These are phyloP conservation scores for Colletotrichum spaethianum DNA, from an alignment of 2,329 filamentous ascomycete species.

Conservation along the genomic window DNA sequence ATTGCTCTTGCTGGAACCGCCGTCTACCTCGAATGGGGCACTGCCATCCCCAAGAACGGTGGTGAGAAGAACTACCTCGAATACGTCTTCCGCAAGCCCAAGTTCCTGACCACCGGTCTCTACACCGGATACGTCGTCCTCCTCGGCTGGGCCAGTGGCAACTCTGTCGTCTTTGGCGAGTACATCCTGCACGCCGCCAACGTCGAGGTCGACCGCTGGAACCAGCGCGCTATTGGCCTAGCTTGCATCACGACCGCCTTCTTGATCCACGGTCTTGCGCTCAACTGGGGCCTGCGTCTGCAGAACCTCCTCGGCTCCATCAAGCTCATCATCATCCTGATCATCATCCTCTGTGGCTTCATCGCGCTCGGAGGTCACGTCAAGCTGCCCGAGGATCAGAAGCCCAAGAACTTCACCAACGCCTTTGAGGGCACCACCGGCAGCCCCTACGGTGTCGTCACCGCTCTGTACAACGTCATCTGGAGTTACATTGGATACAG, in stretches of 20 bases:
- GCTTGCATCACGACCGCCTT: conserved; percentile 77
- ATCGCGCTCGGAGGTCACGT: conserved; percentile 73
- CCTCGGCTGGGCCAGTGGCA: conserved; percentile 76
- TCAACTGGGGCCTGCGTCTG: conserved; percentile 77
- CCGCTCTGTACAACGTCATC: conserved; percentile 79
- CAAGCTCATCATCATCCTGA: conserved; percentile 76
- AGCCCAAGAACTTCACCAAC: conserved; percentile 74
- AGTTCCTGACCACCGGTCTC: conserved; percentile 72
- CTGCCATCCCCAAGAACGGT: conserved; percentile 74
- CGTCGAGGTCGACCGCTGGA: conserved; percentile 75
- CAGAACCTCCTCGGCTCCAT: conserved; percentile 76
- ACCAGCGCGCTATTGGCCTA: conserved; percentile 76
- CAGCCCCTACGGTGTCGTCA: conserved; percentile 77
- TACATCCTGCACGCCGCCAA: conserved; percentile 78
- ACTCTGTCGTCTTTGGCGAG: conserved; percentile 79
- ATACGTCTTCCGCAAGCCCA: conserved; percentile 72
- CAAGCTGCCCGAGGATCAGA: conserved; percentile 63
- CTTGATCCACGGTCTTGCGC: conserved; percentile 73
- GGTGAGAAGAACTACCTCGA: conserved; percentile 79
- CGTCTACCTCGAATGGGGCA: conserved; percentile 78
- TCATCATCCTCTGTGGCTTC: conserved; percentile 76
- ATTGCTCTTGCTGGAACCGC: conserved; percentile 74
- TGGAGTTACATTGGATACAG: conserved; percentile 79
- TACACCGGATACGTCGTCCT: conserved; percentile 75
- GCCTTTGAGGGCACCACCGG: conserved; percentile 77